phyloP scores from a whole-genome alignment of 2,329 filamentous ascomycete genomes.

The Curvularia sp. region DNA sequence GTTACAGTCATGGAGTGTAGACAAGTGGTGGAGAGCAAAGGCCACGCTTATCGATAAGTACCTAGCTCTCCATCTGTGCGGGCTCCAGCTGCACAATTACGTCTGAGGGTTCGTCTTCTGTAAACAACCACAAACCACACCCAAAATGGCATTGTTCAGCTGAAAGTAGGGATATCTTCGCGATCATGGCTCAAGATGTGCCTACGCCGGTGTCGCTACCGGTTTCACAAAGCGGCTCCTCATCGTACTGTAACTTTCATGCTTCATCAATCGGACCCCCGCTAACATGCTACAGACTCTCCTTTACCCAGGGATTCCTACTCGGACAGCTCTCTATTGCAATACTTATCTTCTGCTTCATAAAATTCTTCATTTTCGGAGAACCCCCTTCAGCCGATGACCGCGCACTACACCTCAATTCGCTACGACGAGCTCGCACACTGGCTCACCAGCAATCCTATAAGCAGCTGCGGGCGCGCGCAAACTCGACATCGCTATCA shows the following conservation, averaged over 20 bases:
- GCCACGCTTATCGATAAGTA: slow-evolving; percentile 14
- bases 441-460: slow-evolving; percentile 66
- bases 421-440: slow-evolving; percentile 74
- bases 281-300: slow-evolving; percentile 64
- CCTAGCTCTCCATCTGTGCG: slow-evolving; percentile 7
- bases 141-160: slow-evolving; percentile 11
- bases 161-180: slow-evolving; percentile 16
- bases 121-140: slow-evolving; percentile 1
- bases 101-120: slow-evolving; percentile 1
- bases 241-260: slow-evolving; percentile 21
- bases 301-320: slow-evolving; percentile 92
- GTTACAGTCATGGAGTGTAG: slow-evolving; percentile 8
- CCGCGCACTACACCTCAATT: slow-evolving; percentile 76
- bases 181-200: slow-evolving; percentile 25
- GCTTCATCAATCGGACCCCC: slow-evolving; percentile 21
- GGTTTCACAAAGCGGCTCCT: slow-evolving; percentile 24
- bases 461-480: slow-evolving; percentile 40
- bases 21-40: slow-evolving; percentile 11
- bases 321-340: slow-evolving; percentile 93
- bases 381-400: slow-evolving; percentile 85
- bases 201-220: slow-evolving; percentile 26
- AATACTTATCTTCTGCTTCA: slow-evolving; percentile 89
- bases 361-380: slow-evolving; percentile 99
- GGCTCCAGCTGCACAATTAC: slow-evolving; percentile 15
- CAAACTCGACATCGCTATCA: slow-evolving; percentile 42